Conservation (phyloP, 371 early-diverging fungal genomes). For the Lichtheimia ornata region DNA sequence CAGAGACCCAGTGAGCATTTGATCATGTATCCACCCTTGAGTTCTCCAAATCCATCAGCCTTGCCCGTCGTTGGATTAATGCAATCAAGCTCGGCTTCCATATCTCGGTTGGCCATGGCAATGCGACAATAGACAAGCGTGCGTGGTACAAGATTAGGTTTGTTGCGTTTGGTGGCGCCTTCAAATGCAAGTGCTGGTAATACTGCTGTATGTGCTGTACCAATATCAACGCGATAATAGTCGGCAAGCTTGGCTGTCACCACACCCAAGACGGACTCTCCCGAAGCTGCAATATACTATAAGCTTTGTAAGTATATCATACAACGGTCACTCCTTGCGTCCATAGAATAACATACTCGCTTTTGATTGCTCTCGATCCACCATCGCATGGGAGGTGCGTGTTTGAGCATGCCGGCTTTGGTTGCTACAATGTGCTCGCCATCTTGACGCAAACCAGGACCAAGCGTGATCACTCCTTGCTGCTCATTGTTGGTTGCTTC, state of each 20-base stretch:
- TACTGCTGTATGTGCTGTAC: constrained; percentile 84
- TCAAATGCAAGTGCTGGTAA: constrained; percentile 88
- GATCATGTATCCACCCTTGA: constrained; percentile 71
- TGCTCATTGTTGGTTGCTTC: constrained; percentile 18
- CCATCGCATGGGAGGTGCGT: constrained; percentile 55
- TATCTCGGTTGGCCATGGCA: constrained; percentile 86
- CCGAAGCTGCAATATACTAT: constrained; percentile 85
- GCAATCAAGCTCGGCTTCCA: constrained; percentile 96
- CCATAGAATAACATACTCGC: constrained; percentile 53
- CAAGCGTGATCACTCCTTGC: constrained; percentile 53
- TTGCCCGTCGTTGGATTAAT: constrained; percentile 72
- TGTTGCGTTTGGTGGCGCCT: constrained; percentile 91
- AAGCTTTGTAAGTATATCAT: not conserved
- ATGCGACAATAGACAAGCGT: constrained; percentile 85
- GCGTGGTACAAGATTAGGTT: constrained; percentile 75
- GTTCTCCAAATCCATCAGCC: constrained; percentile 82
- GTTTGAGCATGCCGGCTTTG: constrained; percentile 75
- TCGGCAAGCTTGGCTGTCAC: constrained; percentile 74
- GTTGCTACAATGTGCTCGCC: constrained; percentile 64
- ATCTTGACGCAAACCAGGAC: constrained; percentile 80
- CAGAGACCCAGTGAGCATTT: constrained; percentile 78
- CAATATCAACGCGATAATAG: constrained; percentile 89
- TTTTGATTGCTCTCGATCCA: constrained; percentile 86
- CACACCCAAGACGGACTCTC: constrained; percentile 88
- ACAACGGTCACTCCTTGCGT: not conserved